Percentiles rank a stretch among this genome's conserved stretches.
Conservation (phyloP, 176 grass and related monocot genomes). For the Chloris gayana region DNA sequence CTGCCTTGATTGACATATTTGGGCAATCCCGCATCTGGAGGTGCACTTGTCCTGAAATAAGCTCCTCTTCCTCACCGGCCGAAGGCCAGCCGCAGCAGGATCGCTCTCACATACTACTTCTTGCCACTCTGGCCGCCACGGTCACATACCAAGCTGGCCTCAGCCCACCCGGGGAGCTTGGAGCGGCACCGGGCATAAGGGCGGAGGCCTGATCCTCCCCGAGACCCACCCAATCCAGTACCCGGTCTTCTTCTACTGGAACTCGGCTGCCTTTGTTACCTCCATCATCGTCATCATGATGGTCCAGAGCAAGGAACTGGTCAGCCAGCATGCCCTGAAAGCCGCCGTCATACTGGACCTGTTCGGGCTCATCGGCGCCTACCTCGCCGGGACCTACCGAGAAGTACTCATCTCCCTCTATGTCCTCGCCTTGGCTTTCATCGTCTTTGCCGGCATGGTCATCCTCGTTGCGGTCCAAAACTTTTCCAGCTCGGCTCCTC, state of each 20-base stretch:
- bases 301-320: background rate
- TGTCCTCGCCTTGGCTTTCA: background rate
- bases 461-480: background rate
- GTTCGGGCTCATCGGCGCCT: constrained; percentile 49
- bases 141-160: constrained; percentile 57
- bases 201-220: constrained; percentile 29
- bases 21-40: no score
- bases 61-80: no score
- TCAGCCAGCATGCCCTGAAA: background rate
- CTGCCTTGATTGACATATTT: background rate
- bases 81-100: background rate
- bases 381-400: constrained; percentile 25
- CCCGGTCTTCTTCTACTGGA: constrained; percentile 50
- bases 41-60: no score
- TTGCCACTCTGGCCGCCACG: constrained; percentile 41
- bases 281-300: constrained; percentile 50
- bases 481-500: no score
- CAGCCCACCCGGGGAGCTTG: constrained; percentile 46
- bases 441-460: constrained; percentile 9
- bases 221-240: background rate
- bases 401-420: background rate
- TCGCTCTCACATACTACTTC: constrained; percentile 31
- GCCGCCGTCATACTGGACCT: constrained; percentile 40
- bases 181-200: constrained; percentile 19
- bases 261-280: constrained; percentile 45